A percentile compares a stretch with the other conserved stretches of the same genome.
Conservation (phyloP, 371 early-diverging fungal species). For the Mucor velutinosus region DNA sequence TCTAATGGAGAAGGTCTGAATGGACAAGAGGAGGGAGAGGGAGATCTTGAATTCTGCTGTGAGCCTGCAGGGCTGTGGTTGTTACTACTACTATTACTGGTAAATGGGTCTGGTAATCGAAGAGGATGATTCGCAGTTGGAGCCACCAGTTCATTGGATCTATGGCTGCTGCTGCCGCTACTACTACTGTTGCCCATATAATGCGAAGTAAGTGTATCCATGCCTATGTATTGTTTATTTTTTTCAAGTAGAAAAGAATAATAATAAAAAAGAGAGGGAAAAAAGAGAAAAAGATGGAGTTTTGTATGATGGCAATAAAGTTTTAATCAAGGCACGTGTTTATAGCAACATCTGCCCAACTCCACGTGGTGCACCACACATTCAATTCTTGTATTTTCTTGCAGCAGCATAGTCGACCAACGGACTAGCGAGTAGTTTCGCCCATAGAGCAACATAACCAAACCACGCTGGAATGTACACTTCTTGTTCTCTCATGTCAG, state of each 20-base stretch:
- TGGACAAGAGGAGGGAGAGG: slow-evolving; percentile 10
- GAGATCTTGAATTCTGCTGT: slow-evolving; percentile 14
- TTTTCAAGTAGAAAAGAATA: neutral
- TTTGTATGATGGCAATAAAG: neutral
- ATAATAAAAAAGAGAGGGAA: neutral
- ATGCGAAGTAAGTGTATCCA: neutral
- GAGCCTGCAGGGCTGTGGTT: slow-evolving; percentile 5
- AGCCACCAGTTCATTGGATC: neutral
- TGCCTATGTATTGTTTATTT: neutral
- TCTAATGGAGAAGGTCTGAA: slow-evolving; percentile 31
- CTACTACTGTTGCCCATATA: neutral
- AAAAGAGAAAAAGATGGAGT: neutral
- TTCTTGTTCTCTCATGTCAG: slow-evolving; percentile 59
- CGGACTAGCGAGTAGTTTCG: slow-evolving; percentile 61
- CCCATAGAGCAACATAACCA: slow-evolving; percentile 51
- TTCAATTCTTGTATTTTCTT: slow-evolving; percentile 31
- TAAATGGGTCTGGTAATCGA: neutral
- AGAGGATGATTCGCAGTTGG: neutral
- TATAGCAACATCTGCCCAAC: neutral
- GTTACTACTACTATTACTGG: neutral
- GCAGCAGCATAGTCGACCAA: slow-evolving; percentile 69
- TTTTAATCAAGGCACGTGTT: slow-evolving; percentile 6
- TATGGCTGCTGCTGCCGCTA: neutral
- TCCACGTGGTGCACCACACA: slow-evolving; percentile 1
- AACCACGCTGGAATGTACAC: slow-evolving; percentile 68